Evolutionary conservation across 192 early-diverging fungal genomes (phyloP).

Genomic region (Backusella psychrophila): DNA sequence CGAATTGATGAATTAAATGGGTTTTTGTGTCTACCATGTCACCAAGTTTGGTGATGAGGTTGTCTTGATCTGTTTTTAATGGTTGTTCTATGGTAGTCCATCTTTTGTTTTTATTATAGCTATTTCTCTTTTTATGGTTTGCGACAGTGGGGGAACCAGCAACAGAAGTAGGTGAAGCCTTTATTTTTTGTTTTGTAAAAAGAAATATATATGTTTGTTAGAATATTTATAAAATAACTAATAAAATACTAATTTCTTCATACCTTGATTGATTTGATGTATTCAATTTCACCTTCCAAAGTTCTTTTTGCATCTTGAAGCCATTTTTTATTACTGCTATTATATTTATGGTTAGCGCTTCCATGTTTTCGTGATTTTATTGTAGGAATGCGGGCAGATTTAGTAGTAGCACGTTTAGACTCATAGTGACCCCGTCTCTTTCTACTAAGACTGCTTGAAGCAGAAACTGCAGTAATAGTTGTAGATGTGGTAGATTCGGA

Average conservation of each 20-base stretch:
- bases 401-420: not conserved
- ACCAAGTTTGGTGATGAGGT: not conserved
- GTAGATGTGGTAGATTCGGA: not conserved
- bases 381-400: not conserved
- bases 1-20: not conserved
- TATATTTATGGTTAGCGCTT: not conserved
- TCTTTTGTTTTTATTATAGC: not conserved
- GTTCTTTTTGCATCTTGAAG: not conserved
- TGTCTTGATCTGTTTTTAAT: not conserved
- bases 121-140: not conserved
- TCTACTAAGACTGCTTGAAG: not conserved
- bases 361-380: not conserved
- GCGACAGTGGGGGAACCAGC: not conserved
- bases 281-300: not conserved
- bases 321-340: not conserved
- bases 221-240: not conserved
- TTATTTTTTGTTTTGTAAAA: not conserved
- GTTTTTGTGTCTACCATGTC: not conserved
- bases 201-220: not conserved
- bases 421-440: not conserved
- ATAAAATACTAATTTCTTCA: not conserved
- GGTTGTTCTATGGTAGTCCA: not conserved
- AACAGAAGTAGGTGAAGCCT: not conserved
- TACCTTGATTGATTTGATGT: conserved; percentile 1
- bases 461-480: not conserved